Percentiles rank a stretch among this genome's conserved stretches.
These are phyloP conservation scores for Lentinus brumalis DNA, from an alignment of 768 basidiomycete genomes.

Conservation along the genomic window DNA sequence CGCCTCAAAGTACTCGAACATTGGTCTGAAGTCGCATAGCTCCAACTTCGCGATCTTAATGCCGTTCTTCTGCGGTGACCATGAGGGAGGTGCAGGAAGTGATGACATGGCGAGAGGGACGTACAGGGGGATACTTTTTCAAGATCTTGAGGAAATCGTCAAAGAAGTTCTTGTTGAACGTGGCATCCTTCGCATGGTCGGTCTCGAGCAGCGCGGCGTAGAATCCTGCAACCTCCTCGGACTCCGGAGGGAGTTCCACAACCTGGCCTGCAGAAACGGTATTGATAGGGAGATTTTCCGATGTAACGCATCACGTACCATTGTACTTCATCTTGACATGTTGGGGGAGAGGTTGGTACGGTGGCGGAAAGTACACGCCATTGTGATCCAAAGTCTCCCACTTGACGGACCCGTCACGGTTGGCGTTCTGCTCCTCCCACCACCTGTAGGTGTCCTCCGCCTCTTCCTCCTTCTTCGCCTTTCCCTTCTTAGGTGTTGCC, in stretches of 20 bases:
- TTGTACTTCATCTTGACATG: constrained; percentile 94
- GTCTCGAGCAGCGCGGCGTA: constrained; percentile 92
- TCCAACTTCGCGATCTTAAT: constrained; percentile 75
- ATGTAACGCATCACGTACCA: constrained; percentile 51
- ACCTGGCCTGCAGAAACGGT: constrained; percentile 58
- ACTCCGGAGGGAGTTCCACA: constrained; percentile 76
- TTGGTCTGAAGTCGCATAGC: constrained; percentile 90
- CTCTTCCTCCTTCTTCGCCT: constrained; percentile 61
- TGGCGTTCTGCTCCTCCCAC: constrained; percentile 79
- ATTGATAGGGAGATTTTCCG: not conserved
- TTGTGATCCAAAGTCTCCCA: constrained; percentile 96
- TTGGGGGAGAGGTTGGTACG: constrained; percentile 83
- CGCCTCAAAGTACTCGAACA: constrained; percentile 89
- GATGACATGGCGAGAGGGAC: constrained; percentile 31
- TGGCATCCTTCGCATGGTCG: constrained; percentile 85
- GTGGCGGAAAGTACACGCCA: constrained; percentile 94
- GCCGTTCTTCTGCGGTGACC: constrained; percentile 56
- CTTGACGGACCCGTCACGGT: constrained; percentile 78
- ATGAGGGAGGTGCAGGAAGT: not conserved
- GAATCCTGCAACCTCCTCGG: constrained; percentile 97
- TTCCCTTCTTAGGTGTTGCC: constrained; percentile 44
- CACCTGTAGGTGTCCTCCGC: constrained; percentile 76
- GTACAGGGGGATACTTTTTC: constrained; percentile 80
- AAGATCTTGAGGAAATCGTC: constrained; percentile 82
- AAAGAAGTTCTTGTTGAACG: constrained; percentile 96